phyloP scores from a whole-genome alignment of 305 asterid genomes.

The Stenogyne calaminthoides region DNA sequence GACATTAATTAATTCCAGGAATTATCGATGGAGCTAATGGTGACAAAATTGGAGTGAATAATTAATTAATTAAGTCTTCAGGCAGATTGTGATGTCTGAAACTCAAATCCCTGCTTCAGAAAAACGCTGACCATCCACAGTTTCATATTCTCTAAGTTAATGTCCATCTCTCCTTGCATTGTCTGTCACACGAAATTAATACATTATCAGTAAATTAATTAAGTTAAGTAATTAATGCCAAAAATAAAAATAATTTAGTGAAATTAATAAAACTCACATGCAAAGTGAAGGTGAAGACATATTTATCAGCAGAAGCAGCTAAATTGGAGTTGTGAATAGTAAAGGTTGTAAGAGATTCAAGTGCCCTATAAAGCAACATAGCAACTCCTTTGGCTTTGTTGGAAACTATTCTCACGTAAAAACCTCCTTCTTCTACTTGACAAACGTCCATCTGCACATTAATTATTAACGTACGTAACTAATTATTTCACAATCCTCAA shows the following conservation, averaged over 20 bases:
- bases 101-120: conserved; percentile 71
- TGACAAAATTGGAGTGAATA: background rate
- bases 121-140: conserved; percentile 66
- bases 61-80: background rate
- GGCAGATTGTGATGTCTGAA: conserved; percentile 35
- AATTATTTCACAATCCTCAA: too few relatives aligned
- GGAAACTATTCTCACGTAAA: conserved; percentile 54
- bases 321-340: conserved; percentile 54
- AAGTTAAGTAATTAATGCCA: too few relatives aligned
- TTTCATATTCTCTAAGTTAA: conserved; percentile 54
- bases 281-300: conserved; percentile 62
- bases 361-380: conserved; percentile 49
- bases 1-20: background rate
- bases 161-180: conserved; percentile 44
- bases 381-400: conserved; percentile 65
- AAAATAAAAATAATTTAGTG: too few relatives aligned
- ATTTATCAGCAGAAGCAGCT: conserved; percentile 42
- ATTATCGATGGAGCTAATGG: background rate
- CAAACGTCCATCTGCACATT: conserved; percentile 62
- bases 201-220: too few relatives aligned
- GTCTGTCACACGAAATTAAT: conserved; percentile 39
- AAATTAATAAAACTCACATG: conserved; percentile 48
- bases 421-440: conserved; percentile 61
- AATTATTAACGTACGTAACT: background rate
- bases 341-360: conserved; percentile 59